phyloP scores from a whole-genome alignment of 176 grass and related monocot genomes.

The Zoysia pacifica region DNA sequence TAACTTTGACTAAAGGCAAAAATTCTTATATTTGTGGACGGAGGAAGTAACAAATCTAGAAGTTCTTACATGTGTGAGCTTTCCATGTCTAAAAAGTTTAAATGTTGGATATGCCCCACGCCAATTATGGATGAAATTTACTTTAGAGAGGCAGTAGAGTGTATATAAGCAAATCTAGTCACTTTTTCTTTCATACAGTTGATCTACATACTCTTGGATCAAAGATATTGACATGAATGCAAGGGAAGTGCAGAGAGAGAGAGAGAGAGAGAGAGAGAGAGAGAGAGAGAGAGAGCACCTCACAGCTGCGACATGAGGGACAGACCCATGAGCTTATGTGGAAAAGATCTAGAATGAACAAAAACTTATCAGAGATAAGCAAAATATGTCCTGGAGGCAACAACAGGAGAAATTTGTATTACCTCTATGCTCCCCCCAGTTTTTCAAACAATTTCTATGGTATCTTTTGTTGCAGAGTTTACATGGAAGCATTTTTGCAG shows the following conservation, averaged over 20 bases:
- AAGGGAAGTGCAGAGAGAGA: neutral
- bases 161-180: neutral
- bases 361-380: conserved; percentile 31
- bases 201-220: neutral
- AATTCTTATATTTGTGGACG: too few relatives aligned
- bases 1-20: too few relatives aligned
- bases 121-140: neutral
- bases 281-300: conserved; percentile 51
- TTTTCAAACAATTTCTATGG: conserved; percentile 89
- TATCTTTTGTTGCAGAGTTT: conserved; percentile 94
- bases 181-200: neutral
- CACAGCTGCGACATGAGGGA: conserved; percentile 82
- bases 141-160: neutral
- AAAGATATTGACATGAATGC: neutral
- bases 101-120: too few relatives aligned
- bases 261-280: neutral
- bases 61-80: too few relatives aligned
- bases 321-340: conserved; percentile 89
- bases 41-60: too few relatives aligned
- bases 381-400: conserved; percentile 22
- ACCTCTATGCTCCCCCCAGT: conserved; percentile 93
- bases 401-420: neutral
- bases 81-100: too few relatives aligned
- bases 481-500: conserved; percentile 95
- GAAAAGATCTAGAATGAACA: conserved; percentile 75